phyloP scores from a whole-genome alignment of 2,329 filamentous ascomycete genomes.

The Arthrinium phaeospermum region DNA sequence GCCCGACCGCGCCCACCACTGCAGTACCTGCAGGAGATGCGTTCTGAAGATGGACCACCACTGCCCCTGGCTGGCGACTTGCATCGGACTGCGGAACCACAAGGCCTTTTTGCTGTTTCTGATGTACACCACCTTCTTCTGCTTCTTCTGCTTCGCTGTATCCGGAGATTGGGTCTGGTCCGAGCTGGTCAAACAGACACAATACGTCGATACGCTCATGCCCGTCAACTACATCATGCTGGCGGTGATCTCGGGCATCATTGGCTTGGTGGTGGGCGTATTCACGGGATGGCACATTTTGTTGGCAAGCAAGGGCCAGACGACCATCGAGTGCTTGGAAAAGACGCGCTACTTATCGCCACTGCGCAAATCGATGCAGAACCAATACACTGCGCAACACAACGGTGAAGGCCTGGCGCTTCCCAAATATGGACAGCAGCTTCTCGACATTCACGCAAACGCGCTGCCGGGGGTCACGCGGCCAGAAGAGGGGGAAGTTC shows the following conservation, averaged over 20 bases:
- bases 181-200: slow-evolving; percentile 75
- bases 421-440: slow-evolving; percentile 71
- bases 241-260: slow-evolving; percentile 85
- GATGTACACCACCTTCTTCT: slow-evolving; percentile 86
- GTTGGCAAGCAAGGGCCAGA: slow-evolving; percentile 79
- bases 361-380: slow-evolving; percentile 72
- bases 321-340: slow-evolving; percentile 95
- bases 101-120: slow-evolving; percentile 95
- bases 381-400: slow-evolving; percentile 63
- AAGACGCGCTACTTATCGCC: slow-evolving; percentile 93
- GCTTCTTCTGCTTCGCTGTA: slow-evolving; percentile 79
- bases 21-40: slow-evolving; percentile 90
- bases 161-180: slow-evolving; percentile 83
- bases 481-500: slow-evolving; percentile 78
- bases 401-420: slow-evolving; percentile 56
- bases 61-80: slow-evolving; percentile 96
- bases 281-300: slow-evolving; percentile 94
- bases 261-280: slow-evolving; percentile 84
- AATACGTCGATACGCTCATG: slow-evolving; percentile 77
- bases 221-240: slow-evolving; percentile 92
- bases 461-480: slow-evolving; percentile 79
- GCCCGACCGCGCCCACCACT: slow-evolving; percentile 95
- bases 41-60: slow-evolving; percentile 99
- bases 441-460: slow-evolving; percentile 83
- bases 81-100: slow-evolving; percentile 92